Evolutionary conservation across 495 filamentous ascomycete genomes (phyloP).

Genomic region (Penicillium pancosmium): DNA sequence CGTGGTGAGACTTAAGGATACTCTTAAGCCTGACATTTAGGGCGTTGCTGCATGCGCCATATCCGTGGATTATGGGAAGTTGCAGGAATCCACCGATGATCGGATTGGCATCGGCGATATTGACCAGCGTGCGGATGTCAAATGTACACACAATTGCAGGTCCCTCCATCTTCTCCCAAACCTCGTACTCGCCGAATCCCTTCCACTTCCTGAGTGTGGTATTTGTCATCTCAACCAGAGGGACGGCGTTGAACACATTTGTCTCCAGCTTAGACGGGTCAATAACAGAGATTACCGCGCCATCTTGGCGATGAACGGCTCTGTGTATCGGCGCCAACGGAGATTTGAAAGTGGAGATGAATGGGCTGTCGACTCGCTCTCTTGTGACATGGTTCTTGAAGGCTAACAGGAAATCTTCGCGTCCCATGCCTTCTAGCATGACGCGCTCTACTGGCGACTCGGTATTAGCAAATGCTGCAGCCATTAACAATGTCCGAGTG

Average conservation of each 20-base stretch:
- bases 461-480: slow-evolving; percentile 28
- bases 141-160: slow-evolving; percentile 34
- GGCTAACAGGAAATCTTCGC: slow-evolving; percentile 20
- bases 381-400: slow-evolving; percentile 32
- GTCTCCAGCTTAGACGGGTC: slow-evolving; percentile 31
- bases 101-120: slow-evolving; percentile 13
- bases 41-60: not conserved
- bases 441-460: slow-evolving; percentile 6
- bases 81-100: slow-evolving; percentile 34
- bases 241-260: slow-evolving; percentile 27
- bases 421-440: slow-evolving; percentile 17
- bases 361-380: slow-evolving; percentile 22
- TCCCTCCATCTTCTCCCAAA: slow-evolving; percentile 32
- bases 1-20: not conserved
- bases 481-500: slow-evolving; percentile 16
- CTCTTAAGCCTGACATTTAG: slow-evolving; percentile 3
- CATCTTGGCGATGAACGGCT: slow-evolving; percentile 25
- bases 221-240: slow-evolving; percentile 20
- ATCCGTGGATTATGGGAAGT: slow-evolving; percentile 7
- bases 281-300: slow-evolving; percentile 34
- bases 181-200: slow-evolving; percentile 36
- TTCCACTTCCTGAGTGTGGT: slow-evolving; percentile 26
- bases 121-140: slow-evolving; percentile 22
- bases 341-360: slow-evolving; percentile 35
- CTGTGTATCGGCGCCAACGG: slow-evolving; percentile 40